Evolutionary conservation across 768 basidiomycete species (phyloP).

Genomic region (Serendipita vermifera): DNA sequence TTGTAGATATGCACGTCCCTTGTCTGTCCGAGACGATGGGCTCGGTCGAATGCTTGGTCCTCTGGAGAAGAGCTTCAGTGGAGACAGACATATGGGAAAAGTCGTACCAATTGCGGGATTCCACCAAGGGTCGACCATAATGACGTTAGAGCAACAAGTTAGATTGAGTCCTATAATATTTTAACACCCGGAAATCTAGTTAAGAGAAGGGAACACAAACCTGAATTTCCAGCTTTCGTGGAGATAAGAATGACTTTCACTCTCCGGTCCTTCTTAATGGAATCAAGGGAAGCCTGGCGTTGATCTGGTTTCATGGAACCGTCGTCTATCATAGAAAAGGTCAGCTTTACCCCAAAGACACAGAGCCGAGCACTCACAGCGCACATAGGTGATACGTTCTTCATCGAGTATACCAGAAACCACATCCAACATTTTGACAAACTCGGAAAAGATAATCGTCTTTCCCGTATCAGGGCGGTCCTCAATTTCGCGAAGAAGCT

Average conservation of each 20-base stretch:
- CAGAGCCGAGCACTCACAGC: slow-evolving; percentile 51
- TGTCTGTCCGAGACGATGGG: slow-evolving; percentile 81
- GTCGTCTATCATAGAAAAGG: slow-evolving; percentile 47
- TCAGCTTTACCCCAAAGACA: too few species aligned
- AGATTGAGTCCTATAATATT: slow-evolving; percentile 61
- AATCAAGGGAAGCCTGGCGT: slow-evolving; percentile 60
- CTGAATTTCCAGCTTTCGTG: slow-evolving; percentile 92
- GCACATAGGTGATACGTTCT: slow-evolving; percentile 55
- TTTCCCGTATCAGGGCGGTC: slow-evolving; percentile 57
- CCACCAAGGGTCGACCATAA: slow-evolving; percentile 93
- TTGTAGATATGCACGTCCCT: slow-evolving; percentile 81
- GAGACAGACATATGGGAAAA: not conserved
- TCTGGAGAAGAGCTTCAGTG: slow-evolving; percentile 20
- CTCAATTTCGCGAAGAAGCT: slow-evolving; percentile 54
- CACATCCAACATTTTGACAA: slow-evolving; percentile 77
- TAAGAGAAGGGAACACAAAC: slow-evolving; percentile 25
- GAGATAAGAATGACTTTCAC: slow-evolving; percentile 81
- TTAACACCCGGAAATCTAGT: slow-evolving; percentile 7
- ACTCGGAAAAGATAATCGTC: slow-evolving; percentile 94
- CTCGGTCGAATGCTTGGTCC: slow-evolving; percentile 90
- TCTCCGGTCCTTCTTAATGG: slow-evolving; percentile 47
- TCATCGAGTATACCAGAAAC: slow-evolving; percentile 72
- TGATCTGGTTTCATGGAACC: slow-evolving; percentile 70
- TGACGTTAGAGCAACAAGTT: slow-evolving; percentile 87
- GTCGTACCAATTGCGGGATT: slow-evolving; percentile 46